Percentiles rank a stretch among this genome's conserved stretches.
Evolutionary conservation across 2,329 filamentous ascomycete genomes (phyloP).

Genomic region (Nemania diffusa): DNA sequence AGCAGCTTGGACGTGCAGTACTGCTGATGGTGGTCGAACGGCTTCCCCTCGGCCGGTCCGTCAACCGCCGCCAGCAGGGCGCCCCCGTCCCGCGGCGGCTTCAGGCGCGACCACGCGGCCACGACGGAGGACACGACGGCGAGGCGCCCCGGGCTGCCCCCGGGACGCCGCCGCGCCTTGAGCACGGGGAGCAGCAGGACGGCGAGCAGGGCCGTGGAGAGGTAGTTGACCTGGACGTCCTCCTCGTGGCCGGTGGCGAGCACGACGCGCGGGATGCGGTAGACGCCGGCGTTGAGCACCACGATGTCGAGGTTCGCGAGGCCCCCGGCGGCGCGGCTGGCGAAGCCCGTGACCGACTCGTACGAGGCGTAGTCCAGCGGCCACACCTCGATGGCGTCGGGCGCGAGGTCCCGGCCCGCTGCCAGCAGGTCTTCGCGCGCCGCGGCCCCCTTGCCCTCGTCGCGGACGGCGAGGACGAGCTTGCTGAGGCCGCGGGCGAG

Average conservation of each 20-base stretch:
- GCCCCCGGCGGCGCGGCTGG: conserved; percentile 42
- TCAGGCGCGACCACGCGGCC: conserved; percentile 23
- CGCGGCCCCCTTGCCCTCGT: conserved; percentile 40
- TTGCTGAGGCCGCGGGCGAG: conserved; percentile 47
- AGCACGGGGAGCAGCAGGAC: conserved; percentile 60
- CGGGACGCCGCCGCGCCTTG: conserved; percentile 46
- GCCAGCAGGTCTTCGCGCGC: conserved; percentile 32
- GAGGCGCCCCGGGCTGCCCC: conserved; percentile 31
- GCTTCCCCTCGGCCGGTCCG: background rate
- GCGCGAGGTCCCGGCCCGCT: conserved; percentile 34
- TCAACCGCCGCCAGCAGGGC: conserved; percentile 22
- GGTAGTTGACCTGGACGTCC: conserved; percentile 63
- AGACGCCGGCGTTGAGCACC: conserved; percentile 51
- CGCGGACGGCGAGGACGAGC: conserved; percentile 53
- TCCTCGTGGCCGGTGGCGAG: conserved; percentile 50
- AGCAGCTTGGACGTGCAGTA: conserved; percentile 46
- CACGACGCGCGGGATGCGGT: conserved; percentile 36
- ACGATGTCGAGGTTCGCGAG: conserved; percentile 54
- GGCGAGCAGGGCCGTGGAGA: conserved; percentile 60
- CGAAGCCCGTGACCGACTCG: conserved; percentile 53
- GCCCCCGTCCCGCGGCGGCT: conserved; percentile 8
- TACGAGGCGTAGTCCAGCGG: conserved; percentile 52
- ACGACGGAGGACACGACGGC: conserved; percentile 46
- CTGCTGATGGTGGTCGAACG: conserved; percentile 31
- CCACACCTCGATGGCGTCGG: conserved; percentile 51